phyloP scores from a whole-genome alignment of 768 basidiomycete genomes.

The Lentinula guzmanii region DNA sequence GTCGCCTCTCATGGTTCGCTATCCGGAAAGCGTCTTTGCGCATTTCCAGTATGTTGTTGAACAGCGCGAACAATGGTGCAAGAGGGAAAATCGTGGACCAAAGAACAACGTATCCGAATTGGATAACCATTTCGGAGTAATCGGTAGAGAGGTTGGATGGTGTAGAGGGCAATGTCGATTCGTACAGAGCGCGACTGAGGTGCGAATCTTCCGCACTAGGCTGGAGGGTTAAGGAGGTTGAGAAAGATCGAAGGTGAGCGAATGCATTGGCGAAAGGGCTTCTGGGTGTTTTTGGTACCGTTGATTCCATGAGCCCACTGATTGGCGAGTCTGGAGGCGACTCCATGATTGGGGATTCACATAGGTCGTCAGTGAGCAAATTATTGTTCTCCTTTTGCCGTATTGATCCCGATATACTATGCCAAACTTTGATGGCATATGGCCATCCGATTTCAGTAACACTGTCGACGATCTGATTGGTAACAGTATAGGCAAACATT shows the following conservation, averaged over 20 bases:
- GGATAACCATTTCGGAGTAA: constrained; percentile 95
- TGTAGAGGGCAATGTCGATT: not conserved
- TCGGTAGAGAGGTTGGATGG: constrained; percentile 74
- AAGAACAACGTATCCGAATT: constrained; percentile 88
- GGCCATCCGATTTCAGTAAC: constrained; percentile 81
- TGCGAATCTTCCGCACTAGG: constrained; percentile 36
- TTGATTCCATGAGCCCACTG: not conserved
- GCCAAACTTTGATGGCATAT: constrained; percentile 32
- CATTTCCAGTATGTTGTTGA: constrained; percentile 91
- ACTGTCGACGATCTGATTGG: constrained; percentile 77
- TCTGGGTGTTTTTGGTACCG: not conserved
- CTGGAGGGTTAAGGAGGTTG: constrained; percentile 72
- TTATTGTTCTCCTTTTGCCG: not conserved
- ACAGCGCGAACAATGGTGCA: constrained; percentile 77
- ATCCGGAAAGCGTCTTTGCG: constrained; percentile 97
- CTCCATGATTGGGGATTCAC: not conserved
- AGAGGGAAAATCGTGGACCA: constrained; percentile 96
- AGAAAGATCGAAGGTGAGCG: constrained; percentile 33
- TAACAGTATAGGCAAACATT: constrained; percentile 91
- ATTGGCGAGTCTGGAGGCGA: not conserved
- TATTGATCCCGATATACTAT: not conserved
- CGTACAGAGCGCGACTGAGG: not conserved
- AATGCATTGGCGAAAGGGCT: not conserved
- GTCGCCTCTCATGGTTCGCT: constrained; percentile 74
- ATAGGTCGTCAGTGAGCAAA: not conserved